A percentile compares a stretch with the other conserved stretches of the same genome.
Evolutionary conservation across 164 flowering plant genomes (phyloP).

Genomic region (Aristolochia fimbriata): DNA sequence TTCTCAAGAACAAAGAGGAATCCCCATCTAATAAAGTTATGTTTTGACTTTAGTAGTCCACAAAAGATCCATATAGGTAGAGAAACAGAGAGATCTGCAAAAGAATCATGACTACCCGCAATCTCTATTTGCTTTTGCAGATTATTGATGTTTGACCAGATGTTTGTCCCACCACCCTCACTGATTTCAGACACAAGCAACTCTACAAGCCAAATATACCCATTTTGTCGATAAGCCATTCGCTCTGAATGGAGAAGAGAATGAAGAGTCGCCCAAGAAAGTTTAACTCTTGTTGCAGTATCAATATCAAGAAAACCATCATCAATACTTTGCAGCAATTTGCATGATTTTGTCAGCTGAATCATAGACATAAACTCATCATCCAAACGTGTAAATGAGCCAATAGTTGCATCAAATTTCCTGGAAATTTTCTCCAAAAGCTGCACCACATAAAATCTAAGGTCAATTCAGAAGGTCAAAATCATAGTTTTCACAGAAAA

Average conservation of each 20-base stretch:
- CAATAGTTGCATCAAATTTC: conserved; percentile 55
- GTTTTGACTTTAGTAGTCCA: conserved; percentile 87
- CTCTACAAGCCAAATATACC: conserved; percentile 89
- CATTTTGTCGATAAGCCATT: conserved; percentile 65
- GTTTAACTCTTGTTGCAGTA: conserved; percentile 34
- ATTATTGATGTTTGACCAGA: conserved; percentile 50
- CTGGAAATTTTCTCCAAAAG: conserved; percentile 61
- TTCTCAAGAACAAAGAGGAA: conserved; percentile 85
- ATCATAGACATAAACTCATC: conserved; percentile 66
- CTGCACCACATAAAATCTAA: conserved; percentile 25
- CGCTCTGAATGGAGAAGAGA: conserved; percentile 95
- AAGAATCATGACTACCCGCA: conserved; percentile 54
- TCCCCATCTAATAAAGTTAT: conserved; percentile 71
- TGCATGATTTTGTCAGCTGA: conserved; percentile 61
- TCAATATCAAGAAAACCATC: conserved; percentile 25
- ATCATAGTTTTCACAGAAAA: too few species aligned
- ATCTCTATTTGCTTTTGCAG: conserved; percentile 51
- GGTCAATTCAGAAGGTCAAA: too few species aligned
- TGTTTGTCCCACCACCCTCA: conserved; percentile 30
- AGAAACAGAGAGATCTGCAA: conserved; percentile 49
- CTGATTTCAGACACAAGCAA: conserved; percentile 76
- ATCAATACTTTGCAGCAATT: conserved; percentile 40
- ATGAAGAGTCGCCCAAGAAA: conserved; percentile 88
- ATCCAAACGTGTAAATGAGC: conserved; percentile 67
- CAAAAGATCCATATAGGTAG: conserved; percentile 70